Evolutionary conservation across 2,329 filamentous ascomycete species (phyloP).

Genomic region (Setomelanomma holmii): DNA sequence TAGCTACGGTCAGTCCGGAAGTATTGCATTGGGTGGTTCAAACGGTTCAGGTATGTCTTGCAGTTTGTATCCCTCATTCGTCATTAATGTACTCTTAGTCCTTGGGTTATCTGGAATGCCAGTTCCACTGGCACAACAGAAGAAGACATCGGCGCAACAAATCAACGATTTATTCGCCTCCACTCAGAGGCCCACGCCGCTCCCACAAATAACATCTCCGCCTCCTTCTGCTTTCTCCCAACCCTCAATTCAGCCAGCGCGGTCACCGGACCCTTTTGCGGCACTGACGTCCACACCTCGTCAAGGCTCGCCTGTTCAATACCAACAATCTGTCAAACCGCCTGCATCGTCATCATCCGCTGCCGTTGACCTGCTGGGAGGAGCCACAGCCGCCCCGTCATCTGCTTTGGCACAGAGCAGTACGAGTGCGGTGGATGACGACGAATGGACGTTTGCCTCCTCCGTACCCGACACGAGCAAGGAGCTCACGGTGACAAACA

Average conservation of each 20-base stretch:
- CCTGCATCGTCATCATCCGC: conserved; percentile 39
- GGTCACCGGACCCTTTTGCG: conserved; percentile 65
- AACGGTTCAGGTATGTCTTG: conserved; percentile 47
- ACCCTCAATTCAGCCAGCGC: conserved; percentile 41
- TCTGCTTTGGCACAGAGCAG: conserved; percentile 36
- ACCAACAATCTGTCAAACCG: conserved; percentile 53
- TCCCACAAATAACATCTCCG: conserved; percentile 55
- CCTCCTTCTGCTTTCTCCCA: conserved; percentile 51
- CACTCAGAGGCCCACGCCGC: conserved; percentile 47
- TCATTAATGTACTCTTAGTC: conserved; percentile 27
- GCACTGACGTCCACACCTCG: conserved; percentile 62
- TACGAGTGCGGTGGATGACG: conserved; percentile 71
- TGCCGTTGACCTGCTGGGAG: conserved; percentile 47
- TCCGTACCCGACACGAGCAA: conserved; percentile 77
- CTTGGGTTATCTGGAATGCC: conserved; percentile 43
- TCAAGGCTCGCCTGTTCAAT: conserved; percentile 58
- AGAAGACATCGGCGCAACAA: conserved; percentile 56
- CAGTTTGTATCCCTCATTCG: background rate
- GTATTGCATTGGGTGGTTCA: conserved; percentile 77
- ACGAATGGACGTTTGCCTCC: conserved; percentile 94
- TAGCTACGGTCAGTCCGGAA: conserved; percentile 75
- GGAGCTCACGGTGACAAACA: conserved; percentile 72
- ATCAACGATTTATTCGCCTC: conserved; percentile 66
- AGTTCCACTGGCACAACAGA: conserved; percentile 47
- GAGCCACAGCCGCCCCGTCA: conserved; percentile 32